These are phyloP conservation scores for Pistacia vera DNA, from an alignment of 345 rosid species.

Conservation along the genomic window DNA sequence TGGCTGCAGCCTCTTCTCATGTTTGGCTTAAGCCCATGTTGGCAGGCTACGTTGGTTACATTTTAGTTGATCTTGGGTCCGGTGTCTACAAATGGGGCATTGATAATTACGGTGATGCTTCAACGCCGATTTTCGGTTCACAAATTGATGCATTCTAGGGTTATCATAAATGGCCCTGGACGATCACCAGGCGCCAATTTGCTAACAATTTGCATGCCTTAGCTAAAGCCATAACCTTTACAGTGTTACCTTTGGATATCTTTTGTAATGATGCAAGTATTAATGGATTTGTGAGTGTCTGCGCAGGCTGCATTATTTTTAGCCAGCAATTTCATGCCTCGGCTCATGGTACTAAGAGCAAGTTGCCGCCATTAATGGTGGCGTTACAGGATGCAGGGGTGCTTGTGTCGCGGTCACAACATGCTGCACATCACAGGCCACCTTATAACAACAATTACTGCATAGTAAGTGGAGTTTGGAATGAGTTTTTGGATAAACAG, in stretches of 20 bases:
- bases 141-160: slow-evolving; percentile 94
- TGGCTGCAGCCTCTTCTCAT: slow-evolving; percentile 49
- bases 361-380: slow-evolving; percentile 64
- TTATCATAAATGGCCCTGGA: slow-evolving; percentile 94
- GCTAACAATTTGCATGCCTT: slow-evolving; percentile 84
- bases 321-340: slow-evolving; percentile 97
- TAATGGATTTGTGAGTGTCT: slow-evolving; percentile 57
- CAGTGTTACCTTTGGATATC: slow-evolving; percentile 64
- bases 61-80: slow-evolving; percentile 80
- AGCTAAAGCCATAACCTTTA: slow-evolving; percentile 56
- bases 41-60: slow-evolving; percentile 69
- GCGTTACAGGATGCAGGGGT: slow-evolving; percentile 69
- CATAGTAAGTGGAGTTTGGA: slow-evolving; percentile 89
- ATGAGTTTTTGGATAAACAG: slow-evolving; percentile 55
- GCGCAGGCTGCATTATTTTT: slow-evolving; percentile 76
- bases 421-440: slow-evolving; percentile 70
- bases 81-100: slow-evolving; percentile 96
- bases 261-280: slow-evolving; percentile 44
- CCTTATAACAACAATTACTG: slow-evolving; percentile 89
- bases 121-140: slow-evolving; percentile 67
- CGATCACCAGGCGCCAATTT: slow-evolving; percentile 76
- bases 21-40: slow-evolving; percentile 58
- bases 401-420: slow-evolving; percentile 71
- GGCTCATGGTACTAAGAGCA: slow-evolving; percentile 93
- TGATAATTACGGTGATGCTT: slow-evolving; percentile 80